Evolutionary conservation across 1,139 yeast species (phyloP), one percentile per base, ranked within the genome.

Genomic region (Suhomyces anneliseae): DNA sequence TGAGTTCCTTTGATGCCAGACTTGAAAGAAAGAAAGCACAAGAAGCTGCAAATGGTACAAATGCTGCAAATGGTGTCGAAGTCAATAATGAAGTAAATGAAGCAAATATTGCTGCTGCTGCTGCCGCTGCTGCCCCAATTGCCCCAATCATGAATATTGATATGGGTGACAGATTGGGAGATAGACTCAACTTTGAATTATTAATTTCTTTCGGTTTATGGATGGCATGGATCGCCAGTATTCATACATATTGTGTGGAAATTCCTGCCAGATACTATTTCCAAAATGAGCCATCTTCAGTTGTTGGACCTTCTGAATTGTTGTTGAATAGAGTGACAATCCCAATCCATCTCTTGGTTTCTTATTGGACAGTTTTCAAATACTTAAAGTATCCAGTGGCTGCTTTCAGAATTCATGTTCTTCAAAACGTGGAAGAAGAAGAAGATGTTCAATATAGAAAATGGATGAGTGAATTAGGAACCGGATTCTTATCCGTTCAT

Each of bases 171-270:
- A 39, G 42, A 27, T 7, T 39, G 2, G 12, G 46, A 31, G 35
- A 27, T 7, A 15, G 37, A 11, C 11, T 39, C 12, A 41, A 19
- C 3, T 38, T 36, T 7, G 24, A 36, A 9, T 38, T 39, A 7
- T 3, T 45, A n/a, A 8, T 39, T 19, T 15, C 48, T 6, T 38
- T 27, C 8, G 35, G 40, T 15, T 48, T 54, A 11, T 62, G 67
- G 64, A 29, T 49, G 2, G 15, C 51, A 8, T 68, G 71, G 70
- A 50, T 59, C 4, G 38, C 50, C 6, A 42, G 56, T 10, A 54
- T 62, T 8, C 74, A 69, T 46, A 54, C 55, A 14, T 50, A 58
- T 35, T 64, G 64, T 39, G 54, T 68, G 29, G 70, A 66, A 44
- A 46, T 60, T 10, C 69, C 71, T 9, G 46, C 59, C 7, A 36